phyloP scores from a whole-genome alignment of 352 stramenopile genomes.

The Plasmopara viticola region DNA sequence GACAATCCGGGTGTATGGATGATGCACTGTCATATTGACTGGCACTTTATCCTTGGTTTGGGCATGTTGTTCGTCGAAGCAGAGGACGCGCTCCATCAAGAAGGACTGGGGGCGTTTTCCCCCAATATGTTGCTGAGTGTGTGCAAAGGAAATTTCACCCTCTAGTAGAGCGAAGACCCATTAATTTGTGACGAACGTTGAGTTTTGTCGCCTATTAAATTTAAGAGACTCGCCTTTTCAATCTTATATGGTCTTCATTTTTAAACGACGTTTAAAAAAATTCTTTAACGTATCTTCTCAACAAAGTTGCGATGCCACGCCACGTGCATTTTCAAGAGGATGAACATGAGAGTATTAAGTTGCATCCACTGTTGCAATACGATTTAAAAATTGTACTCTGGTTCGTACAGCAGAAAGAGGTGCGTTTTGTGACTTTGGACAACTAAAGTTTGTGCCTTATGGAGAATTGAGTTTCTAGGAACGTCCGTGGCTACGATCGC shows the following conservation, averaged over 20 bases:
- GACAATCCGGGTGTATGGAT: slow-evolving; percentile 44
- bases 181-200: not conserved
- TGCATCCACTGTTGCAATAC: slow-evolving; percentile 55
- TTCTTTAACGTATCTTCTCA: slow-evolving; percentile 21
- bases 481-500: slow-evolving; percentile 25
- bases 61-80: slow-evolving; percentile 39
- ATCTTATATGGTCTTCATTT: not conserved
- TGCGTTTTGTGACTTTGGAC: slow-evolving; percentile 4
- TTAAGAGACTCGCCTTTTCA: too few species aligned
- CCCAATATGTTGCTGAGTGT: slow-evolving; percentile 31
- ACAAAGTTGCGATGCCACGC: slow-evolving; percentile 8
- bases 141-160: slow-evolving; percentile 27
- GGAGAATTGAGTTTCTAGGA: slow-evolving; percentile 4
- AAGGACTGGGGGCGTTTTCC: slow-evolving; percentile 27
- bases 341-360: slow-evolving; percentile 6
- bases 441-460: not conserved
- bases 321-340: slow-evolving; percentile 25
- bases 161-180: slow-evolving; percentile 6
- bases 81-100: slow-evolving; percentile 22
- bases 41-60: slow-evolving; percentile 36
- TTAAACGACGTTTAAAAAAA: slow-evolving; percentile 16
- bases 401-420: slow-evolving; percentile 35
- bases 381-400: slow-evolving; percentile 38
- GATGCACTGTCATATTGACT: slow-evolving; percentile 50
- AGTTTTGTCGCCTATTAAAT: too few species aligned